Evolutionary conservation across 129 eudicot genomes (phyloP).

Genomic region (Helichrysum umbraculigerum): DNA sequence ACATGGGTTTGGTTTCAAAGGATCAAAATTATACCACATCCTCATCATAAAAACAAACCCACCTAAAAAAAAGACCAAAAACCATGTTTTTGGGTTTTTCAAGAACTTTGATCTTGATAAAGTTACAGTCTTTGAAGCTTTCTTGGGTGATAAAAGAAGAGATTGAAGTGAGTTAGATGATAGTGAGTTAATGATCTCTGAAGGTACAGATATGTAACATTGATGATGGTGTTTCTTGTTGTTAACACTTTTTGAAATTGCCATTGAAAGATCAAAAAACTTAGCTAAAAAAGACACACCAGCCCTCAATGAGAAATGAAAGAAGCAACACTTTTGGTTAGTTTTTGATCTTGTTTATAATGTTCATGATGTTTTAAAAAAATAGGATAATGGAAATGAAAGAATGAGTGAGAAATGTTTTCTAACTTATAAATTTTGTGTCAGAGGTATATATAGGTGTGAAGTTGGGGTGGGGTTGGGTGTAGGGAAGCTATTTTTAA

Average conservation of each 20-base stretch:
- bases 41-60: slow-evolving; percentile 56
- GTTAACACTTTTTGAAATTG: slow-evolving; percentile 51
- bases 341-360: slow-evolving; percentile 6
- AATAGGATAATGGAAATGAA: slow-evolving; percentile 22
- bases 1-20: slow-evolving; percentile 66
- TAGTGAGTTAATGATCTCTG: slow-evolving; percentile 71
- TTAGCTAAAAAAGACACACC: neutral
- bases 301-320: neutral
- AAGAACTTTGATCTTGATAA: slow-evolving; percentile 39
- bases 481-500: neutral
- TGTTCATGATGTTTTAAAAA: slow-evolving; percentile 27
- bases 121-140: slow-evolving; percentile 36
- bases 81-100: slow-evolving; percentile 60
- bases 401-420: slow-evolving; percentile 32
- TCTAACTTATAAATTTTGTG: slow-evolving; percentile 32
- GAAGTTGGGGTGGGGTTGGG: slow-evolving; percentile 13
- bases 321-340: slow-evolving; percentile 9
- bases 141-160: slow-evolving; percentile 68
- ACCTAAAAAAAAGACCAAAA: slow-evolving; percentile 39
- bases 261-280: slow-evolving; percentile 41
- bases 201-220: slow-evolving; percentile 77
- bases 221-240: slow-evolving; percentile 54
- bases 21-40: slow-evolving; percentile 59
- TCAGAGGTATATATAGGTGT: slow-evolving; percentile 32
- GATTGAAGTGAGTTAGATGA: slow-evolving; percentile 75